Percentiles rank a stretch among this genome's conserved stretches.
These are phyloP conservation scores for Lipomyces lipofer DNA, from an alignment of 805 yeast genomes.

Conservation along the genomic window DNA sequence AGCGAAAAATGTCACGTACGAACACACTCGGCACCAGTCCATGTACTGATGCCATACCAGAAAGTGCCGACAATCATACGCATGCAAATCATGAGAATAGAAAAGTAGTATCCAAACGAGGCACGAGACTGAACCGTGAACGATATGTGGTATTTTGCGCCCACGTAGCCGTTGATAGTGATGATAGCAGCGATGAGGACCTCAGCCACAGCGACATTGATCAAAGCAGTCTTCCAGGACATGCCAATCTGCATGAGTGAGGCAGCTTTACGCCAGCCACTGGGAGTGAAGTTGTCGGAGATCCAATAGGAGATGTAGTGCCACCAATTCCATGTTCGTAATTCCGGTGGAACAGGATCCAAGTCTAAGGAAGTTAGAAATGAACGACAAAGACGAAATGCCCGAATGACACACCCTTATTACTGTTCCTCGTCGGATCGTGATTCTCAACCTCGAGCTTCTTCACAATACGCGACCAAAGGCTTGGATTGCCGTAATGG, in stretches of 20 bases:
- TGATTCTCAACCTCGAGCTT: not conserved
- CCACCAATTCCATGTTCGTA: slow-evolving; percentile 47
- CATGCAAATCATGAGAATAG: slow-evolving; percentile 76
- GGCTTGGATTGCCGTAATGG: no score
- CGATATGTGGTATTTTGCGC: slow-evolving; percentile 75
- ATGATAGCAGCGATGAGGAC: slow-evolving; percentile 67
- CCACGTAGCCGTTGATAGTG: slow-evolving; percentile 68
- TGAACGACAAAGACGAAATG: not conserved
- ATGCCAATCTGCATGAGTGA: slow-evolving; percentile 30
- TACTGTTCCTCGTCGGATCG: not conserved
- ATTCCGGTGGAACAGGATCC: slow-evolving; percentile 26
- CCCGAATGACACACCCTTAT: slow-evolving; percentile 4
- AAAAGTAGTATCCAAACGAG: slow-evolving; percentile 73
- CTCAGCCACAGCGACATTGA: slow-evolving; percentile 23
- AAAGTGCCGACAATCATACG: slow-evolving; percentile 84
- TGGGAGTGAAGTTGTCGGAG: slow-evolving; percentile 24
- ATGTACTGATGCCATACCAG: slow-evolving; percentile 86
- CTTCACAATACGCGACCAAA: not conserved
- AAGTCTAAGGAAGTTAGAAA: no score
- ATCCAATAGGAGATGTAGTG: slow-evolving; percentile 25
- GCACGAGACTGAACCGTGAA: slow-evolving; percentile 83
- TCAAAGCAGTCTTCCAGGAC: slow-evolving; percentile 27
- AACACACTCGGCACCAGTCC: slow-evolving; percentile 83
- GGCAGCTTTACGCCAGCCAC: slow-evolving; percentile 31
- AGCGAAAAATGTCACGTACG: no score